Evolutionary conservation across 73 alveolate species (phyloP), one percentile per base, ranked within the genome.

Genomic region (Paramecium pentaurelia): DNA sequence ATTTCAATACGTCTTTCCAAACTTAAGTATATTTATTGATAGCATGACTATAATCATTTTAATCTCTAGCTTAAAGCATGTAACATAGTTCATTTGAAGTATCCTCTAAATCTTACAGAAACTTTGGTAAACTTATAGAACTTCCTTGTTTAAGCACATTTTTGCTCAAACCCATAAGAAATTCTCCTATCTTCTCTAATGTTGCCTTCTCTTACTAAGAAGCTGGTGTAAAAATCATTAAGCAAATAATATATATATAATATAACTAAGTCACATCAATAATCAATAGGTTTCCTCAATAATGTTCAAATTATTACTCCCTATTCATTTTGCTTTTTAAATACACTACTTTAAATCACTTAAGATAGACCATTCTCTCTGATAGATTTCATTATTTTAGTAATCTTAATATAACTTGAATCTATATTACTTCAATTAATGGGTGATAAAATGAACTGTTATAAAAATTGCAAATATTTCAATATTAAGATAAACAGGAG

Each of bases 381-480:
- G 2, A 80, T 45, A 80, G 25, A 32, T n/a, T 6, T 80, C 25
- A 42, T 10, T 51, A 20, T 4, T 34, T n/a, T 54, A 22, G 14
- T 54, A 18, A 54, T 54, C 70, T 2, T n/a, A 34, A 54, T 18
- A 8, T 18, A 54, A 54, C 4, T 54, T 54, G 6, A 12, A 6
- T 18, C 34, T 54, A 1, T 18, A 4, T 54, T 18, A 54, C 60
- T 18, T 34, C 36, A 54, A 18, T 6, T 36, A 49, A 68, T 40
- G 83, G 42, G 14, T 58, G 73, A 32, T 89, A 64, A 2, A 89
- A 77, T 34, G 94, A 88, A 37, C 71, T 71, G 44, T 70, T 88
- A 1, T 75, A 88, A 9, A 36, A 32, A 27, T 88, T 90, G 90
- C 86, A 88, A 22, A 88, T 73, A 88, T 88, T 71, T 71, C 77